Percentiles rank a stretch among this genome's conserved stretches.
phyloP scores from a whole-genome alignment of 306 rosid species.

The Malus sylvestris region DNA sequence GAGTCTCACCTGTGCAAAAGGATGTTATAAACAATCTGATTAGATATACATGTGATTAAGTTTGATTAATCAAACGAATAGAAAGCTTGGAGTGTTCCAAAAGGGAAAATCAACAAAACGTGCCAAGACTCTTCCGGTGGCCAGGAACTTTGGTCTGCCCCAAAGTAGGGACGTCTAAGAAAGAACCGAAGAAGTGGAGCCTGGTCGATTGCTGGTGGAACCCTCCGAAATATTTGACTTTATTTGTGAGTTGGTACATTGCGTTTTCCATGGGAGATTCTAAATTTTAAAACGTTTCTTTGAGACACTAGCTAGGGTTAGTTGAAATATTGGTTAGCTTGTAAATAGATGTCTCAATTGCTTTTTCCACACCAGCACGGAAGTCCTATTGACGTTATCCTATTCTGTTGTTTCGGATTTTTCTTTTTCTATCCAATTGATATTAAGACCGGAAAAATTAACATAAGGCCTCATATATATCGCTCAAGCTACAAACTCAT shows the following conservation, averaged over 20 bases:
- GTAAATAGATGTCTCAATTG: neutral
- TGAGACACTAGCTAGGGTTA: neutral
- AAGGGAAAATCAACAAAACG: slow-evolving; percentile 3
- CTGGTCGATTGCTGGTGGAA: neutral
- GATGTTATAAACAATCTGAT: neutral
- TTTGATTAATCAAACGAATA: neutral
- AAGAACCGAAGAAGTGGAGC: neutral
- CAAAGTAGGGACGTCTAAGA: neutral
- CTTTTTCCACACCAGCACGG: neutral
- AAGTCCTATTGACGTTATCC: neutral
- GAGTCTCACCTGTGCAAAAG: neutral
- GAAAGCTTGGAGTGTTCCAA: slow-evolving; percentile 2
- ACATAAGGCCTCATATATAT: too few species aligned
- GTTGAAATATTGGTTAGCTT: neutral
- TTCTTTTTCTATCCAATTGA: neutral
- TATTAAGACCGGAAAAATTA: neutral
- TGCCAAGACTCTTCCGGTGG: neutral
- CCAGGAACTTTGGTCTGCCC: neutral
- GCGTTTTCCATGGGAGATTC: slow-evolving; percentile 11
- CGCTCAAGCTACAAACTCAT: neutral
- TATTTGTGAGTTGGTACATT: neutral
- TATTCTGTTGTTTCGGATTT: neutral
- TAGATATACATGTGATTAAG: neutral
- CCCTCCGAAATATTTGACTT: slow-evolving; percentile 6
- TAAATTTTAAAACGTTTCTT: neutral